Base-by-base conservation (phyloP, 2,329 filamentous ascomycete species). In the Alternaria arbusti region DNA sequence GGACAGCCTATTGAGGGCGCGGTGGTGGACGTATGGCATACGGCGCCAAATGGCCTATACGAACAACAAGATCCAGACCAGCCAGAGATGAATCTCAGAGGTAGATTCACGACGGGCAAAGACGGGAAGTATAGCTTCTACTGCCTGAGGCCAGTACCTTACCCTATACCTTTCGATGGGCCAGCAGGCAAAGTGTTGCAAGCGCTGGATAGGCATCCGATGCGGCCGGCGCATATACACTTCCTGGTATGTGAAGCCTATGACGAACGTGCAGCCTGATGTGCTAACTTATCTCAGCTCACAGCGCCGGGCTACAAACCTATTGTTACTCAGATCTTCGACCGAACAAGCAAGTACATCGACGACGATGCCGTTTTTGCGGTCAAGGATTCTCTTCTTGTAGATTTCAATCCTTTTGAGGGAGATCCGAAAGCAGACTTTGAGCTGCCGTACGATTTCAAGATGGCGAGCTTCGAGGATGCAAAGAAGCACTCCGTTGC, bases 311-410 rank as follows among this genome's bases (percentile, higher is more conserved):
- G 86, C 8, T 89, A 90, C 82, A 90, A 88, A 72, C 84, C 89
- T 0, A 85, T 96, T 51, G 91, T 90, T 0, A 93, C 91, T 1
- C 92, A 96, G 78, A 89, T 96, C 59, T 95, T 93, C 75, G 91
- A 93, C 76, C 82, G 84, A 61, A 84, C 87, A 65, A 88, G 89
- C 78, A 84, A 86, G 65, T 89, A 91, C 70, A 82, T 92, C 46
- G 81, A 82, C 17, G 82, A 88, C 60, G 87, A 89, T 68, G 83
- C 85, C 0, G 86, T 88, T 0, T 88, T 88, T 67, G 86, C 87
- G 0, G 86, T 88, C 52, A 88, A 88, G 74, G 86, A 89, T 62
- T 84, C 83, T 13, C 71, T 89, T 54, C 72, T 88, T 36, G 86
- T 89, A 11, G 86, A 88, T 55, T 89, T 89, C 70, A 75, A 83